phyloP scores from a whole-genome alignment of 169 alveolate species.

The Theileria parva region DNA sequence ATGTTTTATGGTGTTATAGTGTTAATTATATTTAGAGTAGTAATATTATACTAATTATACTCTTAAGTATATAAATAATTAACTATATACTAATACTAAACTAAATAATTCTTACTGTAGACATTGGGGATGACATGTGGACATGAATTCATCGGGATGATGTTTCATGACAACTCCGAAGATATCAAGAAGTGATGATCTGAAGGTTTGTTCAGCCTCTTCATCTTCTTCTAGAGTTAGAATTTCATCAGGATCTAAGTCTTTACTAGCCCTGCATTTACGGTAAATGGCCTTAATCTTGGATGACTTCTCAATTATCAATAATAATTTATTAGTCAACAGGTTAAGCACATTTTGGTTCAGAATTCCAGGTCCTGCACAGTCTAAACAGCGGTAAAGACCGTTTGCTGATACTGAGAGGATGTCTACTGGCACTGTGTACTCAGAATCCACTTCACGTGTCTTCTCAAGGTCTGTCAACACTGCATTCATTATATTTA shows the following conservation, averaged over 20 bases:
- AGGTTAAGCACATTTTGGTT: conserved; percentile 29
- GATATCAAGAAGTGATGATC: conserved; percentile 78
- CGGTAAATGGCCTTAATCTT: conserved; percentile 62
- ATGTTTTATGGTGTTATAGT: too few species aligned
- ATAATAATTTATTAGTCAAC: conserved; percentile 38
- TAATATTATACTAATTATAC: too few species aligned
- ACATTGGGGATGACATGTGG: conserved; percentile 71
- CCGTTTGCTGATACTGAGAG: conserved; percentile 76
- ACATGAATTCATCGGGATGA: conserved; percentile 79
- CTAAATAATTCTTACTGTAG: conserved; percentile 59
- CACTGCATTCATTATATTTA: conserved; percentile 54
- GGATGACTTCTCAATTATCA: conserved; percentile 54
- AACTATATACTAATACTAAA: too few species aligned
- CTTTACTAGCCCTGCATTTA: conserved; percentile 67
- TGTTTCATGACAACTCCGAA: conserved; percentile 76
- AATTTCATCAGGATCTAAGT: conserved; percentile 78
- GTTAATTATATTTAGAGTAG: too few species aligned
- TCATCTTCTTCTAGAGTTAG: conserved; percentile 73
- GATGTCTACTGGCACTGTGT: conserved; percentile 61
- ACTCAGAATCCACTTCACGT: conserved; percentile 62
- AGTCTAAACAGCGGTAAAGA: conserved; percentile 72
- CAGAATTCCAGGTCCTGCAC: conserved; percentile 78
- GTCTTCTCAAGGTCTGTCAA: conserved; percentile 56
- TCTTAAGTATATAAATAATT: too few species aligned
- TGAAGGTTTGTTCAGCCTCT: conserved; percentile 75